Evolutionary conservation across 352 stramenopile species (phyloP).

Genomic region (Phytophthora sp.): DNA sequence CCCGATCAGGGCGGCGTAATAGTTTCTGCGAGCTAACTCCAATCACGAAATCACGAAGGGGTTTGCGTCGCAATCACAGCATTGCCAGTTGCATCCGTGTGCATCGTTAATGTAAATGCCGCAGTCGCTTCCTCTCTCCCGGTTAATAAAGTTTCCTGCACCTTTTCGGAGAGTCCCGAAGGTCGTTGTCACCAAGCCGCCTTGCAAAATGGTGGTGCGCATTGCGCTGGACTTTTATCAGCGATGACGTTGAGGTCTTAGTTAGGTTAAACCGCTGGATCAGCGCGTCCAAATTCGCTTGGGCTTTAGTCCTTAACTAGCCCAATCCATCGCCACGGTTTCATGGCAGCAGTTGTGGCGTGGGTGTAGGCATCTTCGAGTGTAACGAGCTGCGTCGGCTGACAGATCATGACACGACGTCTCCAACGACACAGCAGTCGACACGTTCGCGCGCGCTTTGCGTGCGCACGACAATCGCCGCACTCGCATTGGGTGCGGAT

Average conservation of each 20-base stretch:
- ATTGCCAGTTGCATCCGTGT: not conserved
- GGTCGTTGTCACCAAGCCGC: conserved; percentile 8
- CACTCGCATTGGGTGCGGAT: not conserved
- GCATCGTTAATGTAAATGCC: conserved; percentile 11
- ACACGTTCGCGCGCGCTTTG: not conserved
- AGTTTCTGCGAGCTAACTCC: conserved; percentile 17
- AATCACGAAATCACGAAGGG: conserved; percentile 15
- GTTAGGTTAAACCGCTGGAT: conserved; percentile 6
- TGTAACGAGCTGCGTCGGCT: not conserved
- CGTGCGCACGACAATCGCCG: not conserved
- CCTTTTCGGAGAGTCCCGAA: not conserved
- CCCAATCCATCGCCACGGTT: conserved; percentile 1
- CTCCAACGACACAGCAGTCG: not conserved
- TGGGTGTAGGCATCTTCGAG: conserved; percentile 18
- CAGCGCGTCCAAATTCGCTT: conserved; percentile 18
- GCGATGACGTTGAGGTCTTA: not conserved
- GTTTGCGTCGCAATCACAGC: not conserved
- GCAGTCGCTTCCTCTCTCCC: conserved; percentile 10
- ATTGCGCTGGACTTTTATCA: not conserved
- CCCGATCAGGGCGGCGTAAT: not conserved
- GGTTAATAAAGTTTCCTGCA: not conserved
- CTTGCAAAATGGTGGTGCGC: conserved; percentile 5
- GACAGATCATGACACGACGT: conserved; percentile 13
- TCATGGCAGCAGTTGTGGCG: conserved; percentile 11
- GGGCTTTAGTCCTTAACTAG: conserved; percentile 4